phyloP scores from a whole-genome alignment of 208 protist genomes.

The Vickermania ingenoplastis region DNA sequence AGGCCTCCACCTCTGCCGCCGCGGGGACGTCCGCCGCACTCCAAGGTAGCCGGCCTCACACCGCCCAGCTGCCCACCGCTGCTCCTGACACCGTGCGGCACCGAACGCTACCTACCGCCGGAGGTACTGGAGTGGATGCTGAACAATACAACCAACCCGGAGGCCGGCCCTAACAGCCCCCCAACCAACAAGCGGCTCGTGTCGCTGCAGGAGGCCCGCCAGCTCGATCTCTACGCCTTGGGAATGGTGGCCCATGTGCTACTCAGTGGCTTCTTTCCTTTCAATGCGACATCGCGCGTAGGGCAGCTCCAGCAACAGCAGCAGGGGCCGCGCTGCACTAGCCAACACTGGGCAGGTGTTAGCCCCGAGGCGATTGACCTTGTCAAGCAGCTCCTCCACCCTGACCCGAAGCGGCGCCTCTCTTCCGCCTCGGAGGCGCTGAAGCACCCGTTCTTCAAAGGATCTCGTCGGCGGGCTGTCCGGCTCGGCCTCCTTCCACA shows the following conservation, averaged over 20 bases:
- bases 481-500: slow-evolving; percentile 51
- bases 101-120: slow-evolving; percentile 68
- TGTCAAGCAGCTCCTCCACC: slow-evolving; percentile 56
- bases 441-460: slow-evolving; percentile 49
- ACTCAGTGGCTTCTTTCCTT: slow-evolving; percentile 80
- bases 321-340: slow-evolving; percentile 56
- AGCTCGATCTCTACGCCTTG: slow-evolving; percentile 68
- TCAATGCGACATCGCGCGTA: slow-evolving; percentile 49
- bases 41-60: background rate
- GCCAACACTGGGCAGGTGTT: slow-evolving; percentile 40
- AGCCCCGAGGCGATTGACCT: slow-evolving; percentile 49
- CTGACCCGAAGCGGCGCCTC: slow-evolving; percentile 39
- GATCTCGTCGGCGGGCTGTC: slow-evolving; percentile 25
- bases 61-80: slow-evolving; percentile 7
- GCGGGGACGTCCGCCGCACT: background rate
- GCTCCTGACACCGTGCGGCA: slow-evolving; percentile 61
- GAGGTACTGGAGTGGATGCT: slow-evolving; percentile 70
- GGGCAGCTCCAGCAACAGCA: slow-evolving; percentile 57
- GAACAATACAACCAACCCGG: slow-evolving; percentile 9
- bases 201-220: slow-evolving; percentile 29
- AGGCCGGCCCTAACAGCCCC: background rate
- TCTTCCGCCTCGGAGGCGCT: slow-evolving; percentile 35
- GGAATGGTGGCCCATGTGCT: slow-evolving; percentile 73
- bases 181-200: slow-evolving; percentile 16
- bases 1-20: background rate